Conservation (phyloP, 139 green algal genomes). For the Gonium pectorale region DNA sequence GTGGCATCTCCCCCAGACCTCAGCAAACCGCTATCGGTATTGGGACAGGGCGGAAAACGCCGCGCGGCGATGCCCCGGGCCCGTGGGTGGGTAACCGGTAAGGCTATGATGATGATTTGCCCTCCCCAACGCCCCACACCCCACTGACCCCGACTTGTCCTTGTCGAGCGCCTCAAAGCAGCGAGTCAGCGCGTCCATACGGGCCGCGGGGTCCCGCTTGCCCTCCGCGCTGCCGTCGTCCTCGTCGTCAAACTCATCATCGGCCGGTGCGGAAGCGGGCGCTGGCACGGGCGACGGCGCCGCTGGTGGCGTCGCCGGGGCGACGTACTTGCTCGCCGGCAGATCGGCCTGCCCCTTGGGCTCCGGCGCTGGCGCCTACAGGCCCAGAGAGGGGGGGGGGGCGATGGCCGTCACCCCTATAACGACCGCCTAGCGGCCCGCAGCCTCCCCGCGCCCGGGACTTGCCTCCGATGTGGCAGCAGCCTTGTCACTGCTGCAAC, state of each 20-base stretch:
- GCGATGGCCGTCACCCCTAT: background rate
- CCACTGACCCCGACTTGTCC: slow-evolving; percentile 32
- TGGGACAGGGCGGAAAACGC: too few relatives aligned
- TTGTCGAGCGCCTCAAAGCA: slow-evolving; percentile 32
- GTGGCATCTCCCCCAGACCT: too few relatives aligned
- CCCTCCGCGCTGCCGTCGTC: background rate
- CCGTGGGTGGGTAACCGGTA: too few relatives aligned
- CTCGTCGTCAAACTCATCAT: background rate
- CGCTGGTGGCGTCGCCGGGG: background rate
- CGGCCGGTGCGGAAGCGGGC: background rate
- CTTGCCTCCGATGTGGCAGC: background rate
- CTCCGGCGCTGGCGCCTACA: background rate
- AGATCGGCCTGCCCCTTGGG: background rate
- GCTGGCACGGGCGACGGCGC: background rate
- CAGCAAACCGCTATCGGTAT: too few relatives aligned
- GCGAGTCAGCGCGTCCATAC: background rate
- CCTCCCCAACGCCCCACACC: background rate
- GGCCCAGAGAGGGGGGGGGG: too few relatives aligned
- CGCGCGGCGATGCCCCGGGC: too few relatives aligned
- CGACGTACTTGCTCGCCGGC: background rate
- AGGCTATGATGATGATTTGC: background rate
- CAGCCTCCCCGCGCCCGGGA: background rate
- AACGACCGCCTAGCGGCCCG: background rate
- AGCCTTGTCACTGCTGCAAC: slow-evolving; percentile 22
- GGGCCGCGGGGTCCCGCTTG: background rate